phyloP scores from a whole-genome alignment of 768 basidiomycete species.

The Lactifluus subvellereus region DNA sequence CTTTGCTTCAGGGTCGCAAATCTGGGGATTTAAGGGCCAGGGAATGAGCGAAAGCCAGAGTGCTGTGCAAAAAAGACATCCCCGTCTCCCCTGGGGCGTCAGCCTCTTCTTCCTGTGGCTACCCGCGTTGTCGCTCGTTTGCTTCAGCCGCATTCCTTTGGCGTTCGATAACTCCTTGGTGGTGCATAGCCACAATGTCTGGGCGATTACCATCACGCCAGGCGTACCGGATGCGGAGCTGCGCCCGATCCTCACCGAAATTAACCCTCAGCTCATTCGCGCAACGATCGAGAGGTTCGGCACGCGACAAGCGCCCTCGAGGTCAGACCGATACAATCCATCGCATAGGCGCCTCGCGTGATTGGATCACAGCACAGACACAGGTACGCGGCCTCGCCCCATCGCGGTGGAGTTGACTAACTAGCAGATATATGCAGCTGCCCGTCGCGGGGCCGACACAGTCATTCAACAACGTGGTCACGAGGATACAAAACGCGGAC shows the following conservation, averaged over 20 bases:
- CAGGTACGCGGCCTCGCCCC: constrained; percentile 37
- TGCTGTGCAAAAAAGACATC: too few species aligned
- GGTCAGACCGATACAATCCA: constrained; percentile 30
- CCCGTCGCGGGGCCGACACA: constrained; percentile 32
- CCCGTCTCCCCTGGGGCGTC: too few species aligned
- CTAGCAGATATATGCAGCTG: constrained; percentile 38
- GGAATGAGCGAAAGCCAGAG: too few species aligned
- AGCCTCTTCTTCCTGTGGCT: too few species aligned
- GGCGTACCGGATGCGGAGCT: constrained; percentile 44
- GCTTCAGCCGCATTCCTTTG: not conserved
- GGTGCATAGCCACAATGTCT: too few species aligned
- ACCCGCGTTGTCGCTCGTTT: too few species aligned
- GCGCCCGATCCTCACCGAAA: constrained; percentile 39
- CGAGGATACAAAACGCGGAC: constrained; percentile 43
- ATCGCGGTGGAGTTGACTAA: constrained; percentile 38
- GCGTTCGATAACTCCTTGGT: too few species aligned
- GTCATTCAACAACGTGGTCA: constrained; percentile 46
- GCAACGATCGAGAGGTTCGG: constrained; percentile 49
- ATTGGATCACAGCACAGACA: constrained; percentile 50
- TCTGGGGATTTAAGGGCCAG: too few species aligned
- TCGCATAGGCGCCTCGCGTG: constrained; percentile 42
- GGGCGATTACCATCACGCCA: constrained; percentile 29
- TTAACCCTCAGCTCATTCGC: constrained; percentile 42
- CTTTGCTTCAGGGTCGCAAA: too few species aligned
- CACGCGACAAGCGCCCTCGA: constrained; percentile 48